Conservation (phyloP, 805 yeast species). For the Candida maris region DNA sequence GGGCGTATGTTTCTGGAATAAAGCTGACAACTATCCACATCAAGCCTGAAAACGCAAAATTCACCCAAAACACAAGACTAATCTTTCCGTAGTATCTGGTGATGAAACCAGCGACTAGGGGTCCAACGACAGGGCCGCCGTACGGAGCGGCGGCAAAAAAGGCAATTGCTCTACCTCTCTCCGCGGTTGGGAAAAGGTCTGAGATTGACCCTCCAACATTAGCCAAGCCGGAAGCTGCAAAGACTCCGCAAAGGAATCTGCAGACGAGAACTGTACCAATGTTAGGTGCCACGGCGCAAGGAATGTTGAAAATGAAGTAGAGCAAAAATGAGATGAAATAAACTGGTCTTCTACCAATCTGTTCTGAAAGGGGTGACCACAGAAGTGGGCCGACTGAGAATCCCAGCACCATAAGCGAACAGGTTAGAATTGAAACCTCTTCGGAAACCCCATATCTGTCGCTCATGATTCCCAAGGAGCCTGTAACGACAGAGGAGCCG, state of each 20-base stretch:
- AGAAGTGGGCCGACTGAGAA: constrained; percentile 82
- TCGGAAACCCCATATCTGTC: constrained; percentile 65
- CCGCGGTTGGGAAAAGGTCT: constrained; percentile 77
- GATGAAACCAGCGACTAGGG: constrained; percentile 83
- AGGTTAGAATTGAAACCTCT: constrained; percentile 77
- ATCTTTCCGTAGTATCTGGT: constrained; percentile 63
- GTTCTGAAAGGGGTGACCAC: constrained; percentile 88
- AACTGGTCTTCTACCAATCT: constrained; percentile 81
- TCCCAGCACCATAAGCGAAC: constrained; percentile 86
- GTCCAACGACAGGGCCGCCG: constrained; percentile 90
- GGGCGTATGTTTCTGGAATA: constrained; percentile 91
- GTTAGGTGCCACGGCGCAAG: constrained; percentile 81
- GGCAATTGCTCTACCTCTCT: constrained; percentile 87
- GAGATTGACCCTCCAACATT: constrained; percentile 90
- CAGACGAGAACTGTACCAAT: constrained; percentile 78
- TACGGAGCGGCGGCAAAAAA: constrained; percentile 90
- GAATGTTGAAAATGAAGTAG: constrained; percentile 77
- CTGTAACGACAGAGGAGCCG: constrained; percentile 88
- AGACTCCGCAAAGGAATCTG: constrained; percentile 85
- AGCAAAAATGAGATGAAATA: constrained; percentile 72
- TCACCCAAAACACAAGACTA: constrained; percentile 82
- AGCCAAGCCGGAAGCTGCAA: constrained; percentile 76
- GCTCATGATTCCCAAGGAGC: constrained; percentile 68
- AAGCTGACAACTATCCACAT: constrained; percentile 64
- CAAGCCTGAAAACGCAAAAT: constrained; percentile 86